Percentiles rank a stretch among this genome's conserved stretches.
These are phyloP conservation scores for Akanthomyces lecanii DNA, from an alignment of 2,329 filamentous ascomycete species.

Conservation along the genomic window DNA sequence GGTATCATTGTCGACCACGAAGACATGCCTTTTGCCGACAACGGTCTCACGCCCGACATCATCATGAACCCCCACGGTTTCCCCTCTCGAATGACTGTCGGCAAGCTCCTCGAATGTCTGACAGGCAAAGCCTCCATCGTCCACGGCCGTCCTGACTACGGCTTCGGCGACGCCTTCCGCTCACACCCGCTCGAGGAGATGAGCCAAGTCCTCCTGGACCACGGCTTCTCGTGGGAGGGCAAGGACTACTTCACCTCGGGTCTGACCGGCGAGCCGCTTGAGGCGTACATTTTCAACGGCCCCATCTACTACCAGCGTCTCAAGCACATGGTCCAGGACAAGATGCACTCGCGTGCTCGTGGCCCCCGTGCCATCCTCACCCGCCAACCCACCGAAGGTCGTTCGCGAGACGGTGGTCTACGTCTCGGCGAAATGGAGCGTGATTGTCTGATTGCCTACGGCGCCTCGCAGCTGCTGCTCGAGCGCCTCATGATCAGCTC, in stretches of 20 bases:
- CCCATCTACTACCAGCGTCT: conserved; percentile 99
- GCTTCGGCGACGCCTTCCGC: conserved; percentile 75
- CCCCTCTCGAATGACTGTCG: conserved; percentile 98
- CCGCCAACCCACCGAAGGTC: conserved; percentile 91
- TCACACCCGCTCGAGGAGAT: conserved; percentile 83
- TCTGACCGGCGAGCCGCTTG: conserved; percentile 88
- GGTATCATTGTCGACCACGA: conserved; percentile 96
- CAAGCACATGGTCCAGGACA: conserved; percentile 99
- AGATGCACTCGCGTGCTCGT: conserved; percentile 94
- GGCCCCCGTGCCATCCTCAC: conserved; percentile 90
- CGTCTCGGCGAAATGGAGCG: conserved; percentile 98
- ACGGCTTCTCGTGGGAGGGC: conserved; percentile 94
- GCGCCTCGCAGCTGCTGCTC: conserved; percentile 83
- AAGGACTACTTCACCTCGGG: conserved; percentile 96
- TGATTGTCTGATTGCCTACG: conserved; percentile 96
- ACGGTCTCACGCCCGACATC: conserved; percentile 89
- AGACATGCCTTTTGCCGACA: conserved; percentile 93
- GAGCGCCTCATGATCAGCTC: conserved; percentile 94
- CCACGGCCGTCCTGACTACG: conserved; percentile 81
- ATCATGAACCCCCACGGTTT: conserved; percentile 99
- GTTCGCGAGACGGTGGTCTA: conserved; percentile 85
- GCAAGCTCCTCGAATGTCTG: conserved; percentile 92
- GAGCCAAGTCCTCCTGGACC: conserved; percentile 74
- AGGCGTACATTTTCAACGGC: conserved; percentile 96
- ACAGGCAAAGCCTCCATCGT: conserved; percentile 91